Conservation (phyloP, 306 rosid species). For the Trifolium fragiferum region DNA sequence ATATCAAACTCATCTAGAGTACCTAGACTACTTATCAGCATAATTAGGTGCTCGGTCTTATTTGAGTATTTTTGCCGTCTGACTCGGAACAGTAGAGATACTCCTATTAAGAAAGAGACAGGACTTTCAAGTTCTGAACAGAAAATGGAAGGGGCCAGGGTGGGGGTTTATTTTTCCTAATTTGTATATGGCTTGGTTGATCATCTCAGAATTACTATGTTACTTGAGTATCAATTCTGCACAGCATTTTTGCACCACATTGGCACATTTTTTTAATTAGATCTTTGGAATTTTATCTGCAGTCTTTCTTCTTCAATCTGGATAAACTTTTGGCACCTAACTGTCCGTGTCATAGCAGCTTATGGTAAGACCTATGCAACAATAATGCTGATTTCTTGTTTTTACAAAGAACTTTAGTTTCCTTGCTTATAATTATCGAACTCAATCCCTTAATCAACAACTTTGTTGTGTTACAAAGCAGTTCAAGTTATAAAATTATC, state of each 20-base stretch:
- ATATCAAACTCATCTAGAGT: slow-evolving; percentile 13
- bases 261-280: slow-evolving; percentile 31
- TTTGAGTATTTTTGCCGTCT: slow-evolving; percentile 10
- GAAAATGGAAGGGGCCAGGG: slow-evolving; percentile 8
- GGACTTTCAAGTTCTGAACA: slow-evolving; percentile 26
- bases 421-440: neutral
- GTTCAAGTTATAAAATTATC: neutral
- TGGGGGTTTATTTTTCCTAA: slow-evolving; percentile 15
- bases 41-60: slow-evolving; percentile 4
- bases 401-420: neutral
- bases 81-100: neutral
- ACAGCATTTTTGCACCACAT: slow-evolving; percentile 11
- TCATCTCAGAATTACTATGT: slow-evolving; percentile 29
- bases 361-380: slow-evolving; percentile 68
- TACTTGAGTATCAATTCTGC: slow-evolving; percentile 14
- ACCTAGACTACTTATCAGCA: slow-evolving; percentile 7
- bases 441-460: neutral
- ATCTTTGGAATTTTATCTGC: slow-evolving; percentile 56
- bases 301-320: slow-evolving; percentile 82
- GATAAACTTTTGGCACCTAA: slow-evolving; percentile 86
- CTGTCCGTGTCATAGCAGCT: slow-evolving; percentile 85
- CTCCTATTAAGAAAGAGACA: slow-evolving; percentile 2
- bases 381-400: slow-evolving; percentile 30
- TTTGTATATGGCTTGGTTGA: slow-evolving; percentile 31
- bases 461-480: neutral